Evolutionary conservation across 495 filamentous ascomycete genomes (phyloP), one percentile per base, ranked within the genome.

Genomic region (Lophiostoma macrostomum): DNA sequence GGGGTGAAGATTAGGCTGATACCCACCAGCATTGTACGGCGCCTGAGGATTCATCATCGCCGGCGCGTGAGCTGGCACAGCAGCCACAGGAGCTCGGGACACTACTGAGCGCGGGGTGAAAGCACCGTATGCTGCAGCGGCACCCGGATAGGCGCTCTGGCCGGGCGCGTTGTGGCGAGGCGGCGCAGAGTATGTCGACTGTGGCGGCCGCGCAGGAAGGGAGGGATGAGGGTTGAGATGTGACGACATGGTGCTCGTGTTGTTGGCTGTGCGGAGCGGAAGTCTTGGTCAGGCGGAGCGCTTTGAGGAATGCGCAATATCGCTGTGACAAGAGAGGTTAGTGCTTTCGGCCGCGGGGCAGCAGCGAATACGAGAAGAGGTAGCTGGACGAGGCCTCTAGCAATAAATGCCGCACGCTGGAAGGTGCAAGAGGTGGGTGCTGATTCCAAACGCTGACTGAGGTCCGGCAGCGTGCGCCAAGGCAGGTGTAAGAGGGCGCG

Each of bases 201-300:
- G 81, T 14, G 90, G 90, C 24, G 90, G 90, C 23, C 89, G 86
- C 40, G 91, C 82, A 40, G 91, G 91, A 29, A 96, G 85, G 43
- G 84, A 86, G 20, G 87, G 80, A 45, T 74, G 83, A 44, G 73
- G 76, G 73, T 77, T 79, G 58, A 64, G 68, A 1, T 67, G n/a
- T n/a, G n/a, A n/a, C n/a, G n/a, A n/a, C n/a, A n/a, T n/a, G n/a
- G n/a, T n/a, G n/a, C n/a, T n/a, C n/a, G n/a, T n/a, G n/a, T n/a
- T n/a, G n/a, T n/a, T n/a, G n/a, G n/a, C n/a, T n/a, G n/a, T n/a
- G n/a, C n/a, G n/a, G n/a, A n/a, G n/a, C n/a, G n/a, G n/a, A n/a
- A n/a, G n/a, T n/a, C n/a, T n/a, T n/a, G n/a, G n/a, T n/a, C n/a
- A n/a, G n/a, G n/a, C n/a, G n/a, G n/a, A n/a, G n/a, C n/a, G n/a